Conservation (phyloP, 1,139 yeast species). For the Pichia sp. region DNA sequence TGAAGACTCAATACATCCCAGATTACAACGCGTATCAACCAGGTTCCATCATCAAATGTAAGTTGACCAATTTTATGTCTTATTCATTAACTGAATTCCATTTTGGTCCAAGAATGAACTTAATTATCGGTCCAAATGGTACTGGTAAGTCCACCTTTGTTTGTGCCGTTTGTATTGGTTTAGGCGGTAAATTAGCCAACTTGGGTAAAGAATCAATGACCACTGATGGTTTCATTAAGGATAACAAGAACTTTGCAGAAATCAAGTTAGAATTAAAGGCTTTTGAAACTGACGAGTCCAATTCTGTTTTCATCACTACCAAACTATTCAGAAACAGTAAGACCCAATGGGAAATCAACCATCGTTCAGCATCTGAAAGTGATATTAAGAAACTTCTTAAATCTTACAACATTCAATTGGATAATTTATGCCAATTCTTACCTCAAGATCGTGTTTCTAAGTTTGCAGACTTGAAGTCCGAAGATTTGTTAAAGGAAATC, state of each 20-base stretch:
- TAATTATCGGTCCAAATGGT: slow-evolving; percentile 98
- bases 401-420: slow-evolving; percentile 73
- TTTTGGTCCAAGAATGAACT: slow-evolving; percentile 80
- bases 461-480: slow-evolving; percentile 81
- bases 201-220: slow-evolving; percentile 76
- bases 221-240: slow-evolving; percentile 69
- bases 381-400: slow-evolving; percentile 47
- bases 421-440: slow-evolving; percentile 88
- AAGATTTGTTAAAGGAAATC: slow-evolving; percentile 70
- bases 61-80: slow-evolving; percentile 77
- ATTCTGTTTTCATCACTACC: slow-evolving; percentile 46
- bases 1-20: slow-evolving; percentile 16
- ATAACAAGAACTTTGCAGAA: slow-evolving; percentile 55
- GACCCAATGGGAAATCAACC: slow-evolving; percentile 63
- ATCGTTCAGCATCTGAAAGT: slow-evolving; percentile 40
- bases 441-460: slow-evolving; percentile 97
- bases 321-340: slow-evolving; percentile 38
- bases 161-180: slow-evolving; percentile 88
- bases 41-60: slow-evolving; percentile 71
- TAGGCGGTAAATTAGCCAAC: slow-evolving; percentile 77
- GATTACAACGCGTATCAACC: slow-evolving; percentile 33
- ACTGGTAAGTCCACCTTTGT: slow-evolving; percentile 94
- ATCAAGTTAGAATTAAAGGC: slow-evolving; percentile 69
- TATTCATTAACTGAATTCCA: slow-evolving; percentile 74
- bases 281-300: slow-evolving; percentile 28